Evolutionary conservation across 371 early-diverging fungal species (phyloP), one percentile per base, ranked within the genome.

Genomic region (Mucor piriformis): DNA sequence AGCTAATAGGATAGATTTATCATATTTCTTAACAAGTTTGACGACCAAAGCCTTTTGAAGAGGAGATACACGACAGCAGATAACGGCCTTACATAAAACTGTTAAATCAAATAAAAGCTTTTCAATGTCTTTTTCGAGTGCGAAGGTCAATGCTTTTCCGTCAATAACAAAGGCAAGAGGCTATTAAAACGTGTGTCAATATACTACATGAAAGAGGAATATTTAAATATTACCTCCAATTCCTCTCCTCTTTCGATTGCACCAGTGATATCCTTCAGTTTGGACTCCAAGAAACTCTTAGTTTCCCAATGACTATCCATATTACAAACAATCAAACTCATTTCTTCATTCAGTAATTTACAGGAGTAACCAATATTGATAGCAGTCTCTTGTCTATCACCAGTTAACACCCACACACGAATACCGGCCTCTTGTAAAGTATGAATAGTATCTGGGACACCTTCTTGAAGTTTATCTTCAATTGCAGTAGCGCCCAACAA

Each of bases 381-480:
- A 48, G 95, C 93, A 34, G 95, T 94, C 79, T 95, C 95, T 80
- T 91, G 92, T 65, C 94, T 84, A 79, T 97, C 94, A 47, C 97
- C 95, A 3, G 95, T 95, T 59, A 95, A 66, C 47, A 99, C 96
- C 99, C 99, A 99, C 24, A 98, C 88, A 62, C 89, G 91, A 69
- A 93, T 93, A 5, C 97, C 97, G 8, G 98, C 98, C 66, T 92
- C 90, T 53, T 91, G 92, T 49, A 99, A 77, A n/a, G 93, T 93
- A 66, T 91, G 87, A 57, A 99, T 96, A 0, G 99, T 96, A 59
- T 96, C 94, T 6, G 96, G 95, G 1, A 98, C 99, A 57, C 95
- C 95, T 57, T 98, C 98, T 83, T 99, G 99, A 8, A 99, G 78
- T 71, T 91, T 92, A 74, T 99, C 99, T 79, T 99, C 99, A 67